Evolutionary conservation across 805 yeast genomes (phyloP).

Genomic region (Lipomyces spencermartinsiae): DNA sequence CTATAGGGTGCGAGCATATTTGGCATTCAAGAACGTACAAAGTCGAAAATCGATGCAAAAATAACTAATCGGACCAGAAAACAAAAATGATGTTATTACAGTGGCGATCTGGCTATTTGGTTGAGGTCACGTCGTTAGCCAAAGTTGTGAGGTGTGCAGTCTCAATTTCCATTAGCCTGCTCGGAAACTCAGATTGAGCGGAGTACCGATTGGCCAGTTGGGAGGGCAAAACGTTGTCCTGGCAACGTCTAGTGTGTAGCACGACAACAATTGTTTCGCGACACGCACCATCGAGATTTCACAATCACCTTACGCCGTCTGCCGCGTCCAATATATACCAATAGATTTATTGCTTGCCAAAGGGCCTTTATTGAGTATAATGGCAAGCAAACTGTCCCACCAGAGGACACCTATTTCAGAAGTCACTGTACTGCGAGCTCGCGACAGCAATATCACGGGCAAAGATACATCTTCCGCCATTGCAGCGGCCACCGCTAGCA

Average conservation of each 20-base stretch:
- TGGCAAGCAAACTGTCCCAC: neutral
- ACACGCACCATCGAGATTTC: neutral
- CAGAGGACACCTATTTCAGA: neutral
- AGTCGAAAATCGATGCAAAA: neutral
- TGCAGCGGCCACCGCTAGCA: constrained; percentile 51
- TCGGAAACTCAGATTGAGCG: neutral
- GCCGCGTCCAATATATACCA: neutral
- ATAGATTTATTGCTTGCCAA: neutral
- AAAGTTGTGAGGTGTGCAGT: neutral
- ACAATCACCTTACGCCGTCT: neutral
- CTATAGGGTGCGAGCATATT: neutral
- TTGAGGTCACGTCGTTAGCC: neutral
- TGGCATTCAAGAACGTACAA: neutral
- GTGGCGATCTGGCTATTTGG: neutral
- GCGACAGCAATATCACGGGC: neutral
- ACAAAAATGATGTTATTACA: neutral
- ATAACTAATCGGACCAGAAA: neutral
- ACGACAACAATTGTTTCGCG: neutral
- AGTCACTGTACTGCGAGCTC: neutral
- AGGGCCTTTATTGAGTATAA: neutral
- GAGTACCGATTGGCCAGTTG: neutral
- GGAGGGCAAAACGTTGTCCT: neutral
- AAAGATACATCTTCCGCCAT: neutral
- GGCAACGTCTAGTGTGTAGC: neutral
- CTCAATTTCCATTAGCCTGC: no score